These are phyloP conservation scores for Amanita pseudoporphyria DNA, from an alignment of 768 basidiomycete species.

Conservation along the genomic window DNA sequence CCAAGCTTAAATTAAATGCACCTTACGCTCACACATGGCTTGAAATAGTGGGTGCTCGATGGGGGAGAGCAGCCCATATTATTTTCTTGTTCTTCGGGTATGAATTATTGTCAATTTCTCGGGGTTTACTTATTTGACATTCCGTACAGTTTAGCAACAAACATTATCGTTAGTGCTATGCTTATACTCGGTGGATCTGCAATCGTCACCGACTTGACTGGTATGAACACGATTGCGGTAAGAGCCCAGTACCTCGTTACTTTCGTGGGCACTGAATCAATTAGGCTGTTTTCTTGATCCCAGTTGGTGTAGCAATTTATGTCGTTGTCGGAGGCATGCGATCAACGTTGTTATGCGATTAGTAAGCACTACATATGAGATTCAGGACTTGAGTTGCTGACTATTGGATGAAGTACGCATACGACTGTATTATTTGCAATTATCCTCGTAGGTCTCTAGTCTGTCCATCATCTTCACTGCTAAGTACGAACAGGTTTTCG, in stretches of 20 bases:
- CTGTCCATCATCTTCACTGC: slow-evolving; percentile 3
- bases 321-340: slow-evolving; percentile 84
- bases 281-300: slow-evolving; percentile 84
- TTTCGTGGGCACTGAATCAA: background rate
- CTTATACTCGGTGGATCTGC: slow-evolving; percentile 75
- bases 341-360: slow-evolving; percentile 78
- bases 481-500: slow-evolving; percentile 25
- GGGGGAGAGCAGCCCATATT: slow-evolving; percentile 73
- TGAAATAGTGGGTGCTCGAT: slow-evolving; percentile 74
- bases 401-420: slow-evolving; percentile 49
- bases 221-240: slow-evolving; percentile 81
- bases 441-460: slow-evolving; percentile 39
- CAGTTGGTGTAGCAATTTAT: slow-evolving; percentile 81
- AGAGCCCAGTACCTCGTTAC: slow-evolving; percentile 10
- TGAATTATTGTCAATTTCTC: slow-evolving; percentile 7
- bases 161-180: slow-evolving; percentile 88
- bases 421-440: slow-evolving; percentile 82
- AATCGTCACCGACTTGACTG: slow-evolving; percentile 80
- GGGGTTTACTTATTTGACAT: background rate
- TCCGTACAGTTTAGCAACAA: slow-evolving; percentile 63
- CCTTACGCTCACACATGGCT: slow-evolving; percentile 85
- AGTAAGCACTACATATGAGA: slow-evolving; percentile 36
- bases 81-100: slow-evolving; percentile 87
- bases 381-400: background rate
- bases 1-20: slow-evolving; percentile 88